A percentile compares a stretch with the other conserved stretches of the same genome.
phyloP scores from a whole-genome alignment of 768 basidiomycete species.

The Suillus placidus region DNA sequence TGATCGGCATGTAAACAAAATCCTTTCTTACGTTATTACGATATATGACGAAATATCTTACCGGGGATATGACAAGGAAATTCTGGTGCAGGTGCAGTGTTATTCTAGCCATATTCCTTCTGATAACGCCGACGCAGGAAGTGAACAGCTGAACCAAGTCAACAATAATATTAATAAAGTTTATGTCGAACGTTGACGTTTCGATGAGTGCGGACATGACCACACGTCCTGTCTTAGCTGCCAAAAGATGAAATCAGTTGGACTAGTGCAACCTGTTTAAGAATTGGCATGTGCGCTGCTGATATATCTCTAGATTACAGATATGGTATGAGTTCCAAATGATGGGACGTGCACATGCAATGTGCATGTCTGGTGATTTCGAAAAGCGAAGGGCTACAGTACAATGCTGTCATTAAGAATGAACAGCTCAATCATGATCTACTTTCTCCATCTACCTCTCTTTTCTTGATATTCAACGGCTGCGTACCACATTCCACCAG shows the following conservation, averaged over 20 bases:
- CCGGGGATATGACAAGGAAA: no score
- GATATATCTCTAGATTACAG: background rate
- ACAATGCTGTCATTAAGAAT: background rate
- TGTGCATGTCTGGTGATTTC: background rate
- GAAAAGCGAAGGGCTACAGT: background rate
- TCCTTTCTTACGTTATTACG: no score
- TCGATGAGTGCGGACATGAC: background rate
- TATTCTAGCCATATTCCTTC: background rate
- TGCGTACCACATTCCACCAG: constrained; percentile 85
- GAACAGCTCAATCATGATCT: background rate
- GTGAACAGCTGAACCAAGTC: background rate
- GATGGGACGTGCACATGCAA: background rate
- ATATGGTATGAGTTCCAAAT: background rate
- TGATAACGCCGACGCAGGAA: background rate
- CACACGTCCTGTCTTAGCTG: background rate
- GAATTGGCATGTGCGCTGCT: background rate
- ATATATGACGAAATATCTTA: no score
- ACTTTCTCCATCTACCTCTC: constrained; percentile 21
- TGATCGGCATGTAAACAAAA: no score
- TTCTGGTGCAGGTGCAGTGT: background rate
- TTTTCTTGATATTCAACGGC: constrained; percentile 63
- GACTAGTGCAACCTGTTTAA: background rate
- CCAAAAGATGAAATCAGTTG: background rate
- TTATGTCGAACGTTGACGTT: background rate
- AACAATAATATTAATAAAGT: background rate